A percentile compares a stretch with the other conserved stretches of the same genome.
Evolutionary conservation across 345 rosid species (phyloP).

Genomic region (Mangifera indica): DNA sequence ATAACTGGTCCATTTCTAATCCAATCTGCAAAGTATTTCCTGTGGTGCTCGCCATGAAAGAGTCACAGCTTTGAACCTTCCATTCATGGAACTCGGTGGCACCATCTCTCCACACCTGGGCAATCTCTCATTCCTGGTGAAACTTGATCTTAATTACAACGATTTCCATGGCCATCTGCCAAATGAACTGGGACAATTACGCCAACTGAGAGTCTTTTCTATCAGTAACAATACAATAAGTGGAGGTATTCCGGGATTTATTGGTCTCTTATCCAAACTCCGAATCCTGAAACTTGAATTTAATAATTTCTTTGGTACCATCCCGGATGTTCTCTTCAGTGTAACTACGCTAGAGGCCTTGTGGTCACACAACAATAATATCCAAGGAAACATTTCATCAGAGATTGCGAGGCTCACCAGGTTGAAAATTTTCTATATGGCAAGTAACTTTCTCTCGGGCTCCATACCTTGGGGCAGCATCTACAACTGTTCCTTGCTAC

Average conservation of each 20-base stretch:
- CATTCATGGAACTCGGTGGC: conserved; percentile 7
- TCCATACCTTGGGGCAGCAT: too few relatives aligned
- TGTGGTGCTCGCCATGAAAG: too few relatives aligned
- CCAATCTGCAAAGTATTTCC: too few relatives aligned
- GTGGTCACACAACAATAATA: neutral
- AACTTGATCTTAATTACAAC: neutral
- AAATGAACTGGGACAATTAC: too few relatives aligned
- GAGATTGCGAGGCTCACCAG: too few relatives aligned
- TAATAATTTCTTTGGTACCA: conserved; percentile 7
- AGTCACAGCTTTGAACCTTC: conserved; percentile 16
- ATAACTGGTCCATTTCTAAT: too few relatives aligned
- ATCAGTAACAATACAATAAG: neutral
- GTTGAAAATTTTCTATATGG: too few relatives aligned
- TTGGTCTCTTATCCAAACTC: neutral
- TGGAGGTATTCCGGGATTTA: conserved; percentile 9
- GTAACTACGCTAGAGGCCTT: neutral
- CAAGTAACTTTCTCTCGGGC: too few relatives aligned
- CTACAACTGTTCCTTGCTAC: too few relatives aligned
- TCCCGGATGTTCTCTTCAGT: neutral
- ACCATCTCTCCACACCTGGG: conserved; percentile 16
- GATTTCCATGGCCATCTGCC: conserved; percentile 16
- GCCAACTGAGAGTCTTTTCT: neutral
- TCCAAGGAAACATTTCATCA: too few relatives aligned
- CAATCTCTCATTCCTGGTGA: conserved; percentile 14
- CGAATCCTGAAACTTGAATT: neutral